phyloP scores from a whole-genome alignment of 2,329 filamentous ascomycete species.

The Coccinonectria pachysandricola region DNA sequence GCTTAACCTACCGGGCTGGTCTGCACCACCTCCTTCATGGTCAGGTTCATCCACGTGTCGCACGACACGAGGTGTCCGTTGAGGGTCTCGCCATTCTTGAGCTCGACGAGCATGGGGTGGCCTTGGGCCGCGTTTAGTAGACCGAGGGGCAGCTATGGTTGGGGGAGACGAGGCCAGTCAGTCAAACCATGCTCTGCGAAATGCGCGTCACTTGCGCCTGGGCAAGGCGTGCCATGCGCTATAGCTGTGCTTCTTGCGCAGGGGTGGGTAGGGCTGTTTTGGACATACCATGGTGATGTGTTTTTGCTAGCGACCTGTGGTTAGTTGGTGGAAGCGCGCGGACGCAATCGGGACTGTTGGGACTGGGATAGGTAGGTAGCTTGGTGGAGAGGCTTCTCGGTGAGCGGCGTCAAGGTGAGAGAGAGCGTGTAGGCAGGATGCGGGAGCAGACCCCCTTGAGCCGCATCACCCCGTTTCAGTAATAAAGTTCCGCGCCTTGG shows the following conservation, averaged over 20 bases:
- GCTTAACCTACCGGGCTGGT: constrained; percentile 71
- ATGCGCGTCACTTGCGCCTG: constrained; percentile 4
- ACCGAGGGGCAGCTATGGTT: constrained; percentile 55
- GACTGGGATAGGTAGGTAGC: constrained; percentile 15
- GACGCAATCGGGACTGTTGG: too few relatives aligned
- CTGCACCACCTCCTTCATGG: constrained; percentile 92
- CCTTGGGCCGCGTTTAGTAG: constrained; percentile 92
- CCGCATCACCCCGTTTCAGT: constrained; percentile 17
- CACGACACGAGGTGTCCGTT: constrained; percentile 94
- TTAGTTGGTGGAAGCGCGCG: constrained; percentile 14
- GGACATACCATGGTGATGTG: constrained; percentile 16
- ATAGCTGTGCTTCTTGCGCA: not conserved
- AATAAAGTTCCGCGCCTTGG: constrained; percentile 2
- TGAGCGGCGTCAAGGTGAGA: constrained; percentile 14
- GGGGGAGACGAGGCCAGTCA: constrained; percentile 13
- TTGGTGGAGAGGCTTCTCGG: constrained; percentile 19
- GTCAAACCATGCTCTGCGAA: constrained; percentile 5
- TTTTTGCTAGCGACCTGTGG: constrained; percentile 9
- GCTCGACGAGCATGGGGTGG: constrained; percentile 94
- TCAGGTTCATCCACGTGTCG: constrained; percentile 99
- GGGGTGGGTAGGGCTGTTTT: not conserved
- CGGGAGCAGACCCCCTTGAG: constrained; percentile 7
- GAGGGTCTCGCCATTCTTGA: constrained; percentile 94
- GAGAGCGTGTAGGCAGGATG: constrained; percentile 1
- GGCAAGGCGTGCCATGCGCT: not conserved